Evolutionary conservation across 2,329 filamentous ascomycete genomes (phyloP).

Genomic region (Fusarium algeriense): DNA sequence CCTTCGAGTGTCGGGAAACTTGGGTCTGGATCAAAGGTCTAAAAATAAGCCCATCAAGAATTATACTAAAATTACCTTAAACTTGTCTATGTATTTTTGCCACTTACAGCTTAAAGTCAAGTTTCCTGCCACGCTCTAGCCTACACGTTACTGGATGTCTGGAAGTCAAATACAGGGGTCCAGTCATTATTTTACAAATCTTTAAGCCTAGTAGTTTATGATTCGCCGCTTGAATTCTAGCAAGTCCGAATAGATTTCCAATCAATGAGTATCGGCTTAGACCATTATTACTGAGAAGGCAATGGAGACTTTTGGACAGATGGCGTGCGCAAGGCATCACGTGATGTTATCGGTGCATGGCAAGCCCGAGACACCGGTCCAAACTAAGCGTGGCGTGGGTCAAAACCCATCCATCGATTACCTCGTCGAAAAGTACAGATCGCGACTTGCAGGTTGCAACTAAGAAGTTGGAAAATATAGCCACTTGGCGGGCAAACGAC

Average conservation of each 20-base stretch:
- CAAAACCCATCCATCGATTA: constrained; percentile 34
- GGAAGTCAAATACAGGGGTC: no score
- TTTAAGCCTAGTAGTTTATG: neutral
- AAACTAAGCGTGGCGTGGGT: constrained; percentile 25
- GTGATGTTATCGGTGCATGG: constrained; percentile 36
- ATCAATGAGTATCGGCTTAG: neutral
- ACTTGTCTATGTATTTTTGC: no score
- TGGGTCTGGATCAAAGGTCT: no score
- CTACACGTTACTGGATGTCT: neutral
- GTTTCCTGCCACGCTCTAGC: no score
- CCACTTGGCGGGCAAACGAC: constrained; percentile 29
- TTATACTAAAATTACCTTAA: neutral
- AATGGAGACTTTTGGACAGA: constrained; percentile 29
- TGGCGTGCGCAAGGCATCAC: constrained; percentile 9
- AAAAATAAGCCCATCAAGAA: neutral
- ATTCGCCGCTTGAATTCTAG: neutral
- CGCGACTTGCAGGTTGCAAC: constrained; percentile 43
- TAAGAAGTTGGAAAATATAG: constrained; percentile 32
- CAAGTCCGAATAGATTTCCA: neutral
- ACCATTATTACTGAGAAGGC: constrained; percentile 8
- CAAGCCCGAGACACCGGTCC: constrained; percentile 34
- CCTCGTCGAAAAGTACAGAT: constrained; percentile 49
- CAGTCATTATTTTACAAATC: no score
- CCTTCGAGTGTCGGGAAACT: no score
- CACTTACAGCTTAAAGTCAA: no score